Base-by-base conservation (phyloP, 495 filamentous ascomycete species). In the Podospora fimiseda region DNA sequence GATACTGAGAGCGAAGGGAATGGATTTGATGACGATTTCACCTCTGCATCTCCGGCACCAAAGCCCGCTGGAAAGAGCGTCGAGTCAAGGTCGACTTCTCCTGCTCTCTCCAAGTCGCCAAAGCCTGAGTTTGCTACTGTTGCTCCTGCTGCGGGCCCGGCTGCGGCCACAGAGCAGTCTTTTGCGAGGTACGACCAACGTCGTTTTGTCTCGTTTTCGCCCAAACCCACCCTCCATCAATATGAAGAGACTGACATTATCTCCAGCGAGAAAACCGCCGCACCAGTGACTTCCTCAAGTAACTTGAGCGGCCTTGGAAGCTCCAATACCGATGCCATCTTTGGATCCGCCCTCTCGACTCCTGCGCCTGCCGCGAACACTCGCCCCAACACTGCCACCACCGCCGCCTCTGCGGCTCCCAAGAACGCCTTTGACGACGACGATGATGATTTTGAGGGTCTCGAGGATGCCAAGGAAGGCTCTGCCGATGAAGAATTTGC, bases 11-110 rank as follows among this genome's bases (percentile, higher is more conserved):
- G 79, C 58, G 88, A 80, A 33, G 58, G 87, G 38, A 83, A 75
- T 41, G 87, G 91, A 0, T 98, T 97, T 62, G 91, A 91, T 51
- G 92, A 98, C 63, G 84, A 96, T 60, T 96, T 97, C 60, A 84
- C 87, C 2, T 81, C 88, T 42, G 77, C 77, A 15, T 87, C 83
- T 20, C 85, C 89, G 16, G 76, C 80, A 40, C 47, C 61, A 20
- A 75, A 68, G 61, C 30, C 51, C 1, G 52, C 58, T 3, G 60
- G 63, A 33, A 66, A 72, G 59, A 59, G 64, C 33, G 20, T 47
- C 41, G 58, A 60, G 53, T 58, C 58, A 1, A 59, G 53, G 50
- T 43, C 59, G 21, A 47, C 60, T 9, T 65, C 62, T 19, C 62
- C 65, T 1, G 50, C 50, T 0, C 41, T 61, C 39, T 53, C 58